Conservation (phyloP, 2,329 filamentous ascomycete genomes). For the Trichoderma sp. region DNA sequence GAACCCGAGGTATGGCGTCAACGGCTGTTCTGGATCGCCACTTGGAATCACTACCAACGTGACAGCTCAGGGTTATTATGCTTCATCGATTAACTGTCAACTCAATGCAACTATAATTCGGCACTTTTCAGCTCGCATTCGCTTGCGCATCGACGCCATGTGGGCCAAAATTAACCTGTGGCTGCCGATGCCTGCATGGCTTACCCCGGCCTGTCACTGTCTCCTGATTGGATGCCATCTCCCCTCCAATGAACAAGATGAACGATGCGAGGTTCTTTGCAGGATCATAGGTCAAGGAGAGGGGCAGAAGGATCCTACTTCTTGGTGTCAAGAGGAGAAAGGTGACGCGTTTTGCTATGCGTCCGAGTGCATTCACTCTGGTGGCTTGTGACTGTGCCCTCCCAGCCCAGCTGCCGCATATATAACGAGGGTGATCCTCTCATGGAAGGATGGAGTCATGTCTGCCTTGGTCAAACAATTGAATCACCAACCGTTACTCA, state of each 20-base stretch:
- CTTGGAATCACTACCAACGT: background rate
- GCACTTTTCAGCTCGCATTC: conserved; percentile 5
- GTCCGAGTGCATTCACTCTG: background rate
- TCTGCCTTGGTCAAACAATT: background rate
- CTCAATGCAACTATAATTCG: background rate
- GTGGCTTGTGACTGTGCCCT: background rate
- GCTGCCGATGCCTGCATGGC: background rate
- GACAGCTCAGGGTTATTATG: background rate
- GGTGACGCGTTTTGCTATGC: background rate
- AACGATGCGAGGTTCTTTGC: background rate
- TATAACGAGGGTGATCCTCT: background rate
- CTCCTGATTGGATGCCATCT: conserved; percentile 1
- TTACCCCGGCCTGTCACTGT: background rate
- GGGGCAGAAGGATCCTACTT: background rate
- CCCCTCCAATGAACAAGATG: background rate
- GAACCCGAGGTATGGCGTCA: background rate
- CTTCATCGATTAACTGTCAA: background rate
- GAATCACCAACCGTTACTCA: background rate
- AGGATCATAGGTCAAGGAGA: background rate
- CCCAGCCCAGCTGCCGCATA: background rate
- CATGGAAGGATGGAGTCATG: background rate
- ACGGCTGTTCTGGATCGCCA: background rate
- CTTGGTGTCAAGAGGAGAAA: background rate
- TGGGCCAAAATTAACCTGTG: background rate
- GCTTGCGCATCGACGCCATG: conserved; percentile 11